These are phyloP conservation scores for Aspergillus sojae DNA, from an alignment of 2,329 filamentous ascomycete species.

Conservation along the genomic window DNA sequence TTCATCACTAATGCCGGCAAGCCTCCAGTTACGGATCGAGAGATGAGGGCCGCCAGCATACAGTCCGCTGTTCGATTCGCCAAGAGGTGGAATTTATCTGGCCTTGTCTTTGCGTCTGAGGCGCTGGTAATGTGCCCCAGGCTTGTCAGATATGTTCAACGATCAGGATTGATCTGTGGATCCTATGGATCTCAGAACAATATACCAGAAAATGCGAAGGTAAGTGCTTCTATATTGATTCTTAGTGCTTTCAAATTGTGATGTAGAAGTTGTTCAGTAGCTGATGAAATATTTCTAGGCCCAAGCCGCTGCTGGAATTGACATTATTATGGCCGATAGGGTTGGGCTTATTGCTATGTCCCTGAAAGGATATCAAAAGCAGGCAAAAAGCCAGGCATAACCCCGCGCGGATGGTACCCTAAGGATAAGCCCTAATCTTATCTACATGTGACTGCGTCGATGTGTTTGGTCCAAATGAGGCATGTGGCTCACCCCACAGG, in stretches of 20 bases:
- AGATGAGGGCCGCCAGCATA: conserved; percentile 37
- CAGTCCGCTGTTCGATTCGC: conserved; percentile 45
- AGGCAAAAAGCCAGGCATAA: neutral
- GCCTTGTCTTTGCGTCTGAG: conserved; percentile 42
- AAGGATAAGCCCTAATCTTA: conserved; percentile 1
- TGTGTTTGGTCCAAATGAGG: neutral
- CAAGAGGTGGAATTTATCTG: conserved; percentile 39
- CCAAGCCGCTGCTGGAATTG: conserved; percentile 25
- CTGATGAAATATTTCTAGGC: conserved; percentile 9
- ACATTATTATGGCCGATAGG: conserved; percentile 26
- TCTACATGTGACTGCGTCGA: neutral
- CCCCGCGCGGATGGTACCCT: neutral
- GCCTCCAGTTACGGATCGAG: conserved; percentile 25
- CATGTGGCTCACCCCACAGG: conserved; percentile 8
- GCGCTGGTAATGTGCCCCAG: conserved; percentile 40
- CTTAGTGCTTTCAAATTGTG: neutral
- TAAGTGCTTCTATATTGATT: neutral
- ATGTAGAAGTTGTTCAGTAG: conserved; percentile 16
- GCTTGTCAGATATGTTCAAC: conserved; percentile 39
- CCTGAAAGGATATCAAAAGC: neutral
- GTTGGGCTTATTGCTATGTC: conserved; percentile 22
- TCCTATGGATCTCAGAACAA: conserved; percentile 41
- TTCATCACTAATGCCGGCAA: conserved; percentile 34
- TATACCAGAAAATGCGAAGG: conserved; percentile 12
- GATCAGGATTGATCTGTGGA: conserved; percentile 35